Evolutionary conservation across 2,329 filamentous ascomycete genomes (phyloP), one percentile per base, ranked within the genome.

Genomic region (Hypoxylon sp.): DNA sequence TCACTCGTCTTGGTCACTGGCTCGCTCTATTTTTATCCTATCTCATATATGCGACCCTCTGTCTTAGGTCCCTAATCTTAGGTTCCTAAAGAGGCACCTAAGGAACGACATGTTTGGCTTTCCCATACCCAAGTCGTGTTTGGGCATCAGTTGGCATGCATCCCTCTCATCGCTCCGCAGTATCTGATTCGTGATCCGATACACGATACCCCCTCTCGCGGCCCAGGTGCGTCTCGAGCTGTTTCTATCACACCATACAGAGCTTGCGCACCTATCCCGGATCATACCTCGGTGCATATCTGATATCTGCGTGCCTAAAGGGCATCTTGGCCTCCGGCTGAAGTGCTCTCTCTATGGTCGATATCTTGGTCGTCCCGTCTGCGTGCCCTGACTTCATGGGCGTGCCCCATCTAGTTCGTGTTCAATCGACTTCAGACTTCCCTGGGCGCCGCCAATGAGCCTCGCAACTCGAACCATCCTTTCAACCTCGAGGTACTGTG

Each of bases 111-210:
- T 40, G 41, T 51, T 53, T 35, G 53, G 41, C 51, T 46, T n/a
- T n/a, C 31, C 38, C 48, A 42, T 49, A 33, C n/a, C n/a, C n/a
- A n/a, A n/a, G 24, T 47, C 31, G 17, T 23, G 26, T 41, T 60
- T 58, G 53, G 57, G 60, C 60, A 60, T 55, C 46, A 57, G 49
- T 55, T 50, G 38, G 31, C 29, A 23, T 50, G 31, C 47, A 41
- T 55, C 59, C 43, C 50, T 33, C 24, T 33, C 24, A 49, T 24
- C 23, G 33, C 43, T 55, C 29, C 47, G 51, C 41, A 15, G 17
- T 15, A 29, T 51, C 24, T 53, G 50, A 62, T 62, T 62, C 38
- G 59, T 31, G 29, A 45, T 11, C 6, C 45, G 20, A 45, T 33
- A 13, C 47, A 47, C 47, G 53, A 42, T 43, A 41, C 43, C 35